Evolutionary conservation across 2,329 filamentous ascomycete species (phyloP).

Genomic region (Nemania diffusa): DNA sequence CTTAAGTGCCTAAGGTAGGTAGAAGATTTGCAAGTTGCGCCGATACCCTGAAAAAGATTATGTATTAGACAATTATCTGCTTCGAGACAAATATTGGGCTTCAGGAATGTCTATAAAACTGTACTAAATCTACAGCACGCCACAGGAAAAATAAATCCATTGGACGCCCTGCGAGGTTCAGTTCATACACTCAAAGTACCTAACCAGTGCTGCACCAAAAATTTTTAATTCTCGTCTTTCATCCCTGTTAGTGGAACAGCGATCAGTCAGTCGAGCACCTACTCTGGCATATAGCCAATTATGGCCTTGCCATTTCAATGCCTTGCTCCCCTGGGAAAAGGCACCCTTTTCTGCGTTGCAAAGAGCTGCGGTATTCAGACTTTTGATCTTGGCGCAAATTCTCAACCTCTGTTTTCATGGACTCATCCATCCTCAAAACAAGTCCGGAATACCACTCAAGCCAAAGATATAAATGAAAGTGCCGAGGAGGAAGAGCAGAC

Average conservation of each 20-base stretch:
- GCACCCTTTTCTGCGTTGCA: slow-evolving; percentile 73
- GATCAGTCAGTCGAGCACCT: background rate
- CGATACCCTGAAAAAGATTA: background rate
- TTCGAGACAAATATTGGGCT: background rate
- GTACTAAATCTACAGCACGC: background rate
- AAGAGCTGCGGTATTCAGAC: slow-evolving; percentile 77
- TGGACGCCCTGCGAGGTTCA: background rate
- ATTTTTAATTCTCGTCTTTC: background rate
- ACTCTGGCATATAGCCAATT: background rate
- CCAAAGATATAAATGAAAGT: slow-evolving; percentile 11
- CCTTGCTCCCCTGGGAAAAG: slow-evolving; percentile 61
- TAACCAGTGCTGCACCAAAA: background rate
- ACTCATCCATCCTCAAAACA: slow-evolving; percentile 40
- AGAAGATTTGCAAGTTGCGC: background rate
- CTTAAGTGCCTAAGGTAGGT: no score
- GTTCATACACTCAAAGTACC: background rate
- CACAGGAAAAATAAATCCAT: background rate
- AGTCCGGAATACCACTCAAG: slow-evolving; percentile 18
- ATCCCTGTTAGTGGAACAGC: slow-evolving; percentile 8
- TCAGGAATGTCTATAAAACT: background rate
- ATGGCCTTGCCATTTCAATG: slow-evolving; percentile 69
- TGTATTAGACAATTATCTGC: background rate
- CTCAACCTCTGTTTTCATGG: slow-evolving; percentile 43
- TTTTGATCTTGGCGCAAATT: slow-evolving; percentile 60
- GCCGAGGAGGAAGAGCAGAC: background rate